Evolutionary conservation across 306 rosid genomes (phyloP).

Genomic region (Rosa persica): DNA sequence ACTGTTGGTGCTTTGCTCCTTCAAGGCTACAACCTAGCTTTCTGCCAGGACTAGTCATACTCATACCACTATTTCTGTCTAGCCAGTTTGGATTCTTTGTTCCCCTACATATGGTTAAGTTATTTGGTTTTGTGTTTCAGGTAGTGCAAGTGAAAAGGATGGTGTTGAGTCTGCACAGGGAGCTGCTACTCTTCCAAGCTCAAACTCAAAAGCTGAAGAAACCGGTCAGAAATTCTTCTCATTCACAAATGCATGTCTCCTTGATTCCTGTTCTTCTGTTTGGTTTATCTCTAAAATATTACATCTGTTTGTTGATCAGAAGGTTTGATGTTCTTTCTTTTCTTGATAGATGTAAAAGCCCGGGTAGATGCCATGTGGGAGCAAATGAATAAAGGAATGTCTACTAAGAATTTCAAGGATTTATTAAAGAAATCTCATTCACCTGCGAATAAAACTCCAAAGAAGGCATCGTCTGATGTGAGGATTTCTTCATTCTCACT

Average conservation of each 20-base stretch:
- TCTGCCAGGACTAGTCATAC: background rate
- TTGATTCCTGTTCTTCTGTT: background rate
- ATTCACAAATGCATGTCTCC: slow-evolving; percentile 18
- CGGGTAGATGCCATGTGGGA: slow-evolving; percentile 90
- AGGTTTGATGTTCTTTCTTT: slow-evolving; percentile 19
- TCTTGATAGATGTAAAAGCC: slow-evolving; percentile 59
- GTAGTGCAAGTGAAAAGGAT: slow-evolving; percentile 42
- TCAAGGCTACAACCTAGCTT: background rate
- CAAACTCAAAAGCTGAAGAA: slow-evolving; percentile 44
- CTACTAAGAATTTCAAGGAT: slow-evolving; percentile 47
- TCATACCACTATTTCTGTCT: background rate
- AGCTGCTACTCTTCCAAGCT: slow-evolving; percentile 36
- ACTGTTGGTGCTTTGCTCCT: background rate
- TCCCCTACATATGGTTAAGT: slow-evolving; percentile 11
- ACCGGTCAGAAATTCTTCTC: slow-evolving; percentile 44
- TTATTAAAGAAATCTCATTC: slow-evolving; percentile 50
- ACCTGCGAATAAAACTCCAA: slow-evolving; percentile 39
- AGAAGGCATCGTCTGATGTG: slow-evolving; percentile 72
- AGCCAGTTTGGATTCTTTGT: background rate
- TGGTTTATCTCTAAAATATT: background rate
- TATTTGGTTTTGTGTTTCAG: slow-evolving; percentile 40
- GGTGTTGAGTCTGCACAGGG: slow-evolving; percentile 42
- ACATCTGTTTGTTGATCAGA: slow-evolving; percentile 21
- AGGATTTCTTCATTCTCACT: slow-evolving; percentile 31
- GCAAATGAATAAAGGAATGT: slow-evolving; percentile 87